Evolutionary conservation across 495 filamentous ascomycete genomes (phyloP), one percentile per base, ranked within the genome.

Genomic region (Podospora anserina): DNA sequence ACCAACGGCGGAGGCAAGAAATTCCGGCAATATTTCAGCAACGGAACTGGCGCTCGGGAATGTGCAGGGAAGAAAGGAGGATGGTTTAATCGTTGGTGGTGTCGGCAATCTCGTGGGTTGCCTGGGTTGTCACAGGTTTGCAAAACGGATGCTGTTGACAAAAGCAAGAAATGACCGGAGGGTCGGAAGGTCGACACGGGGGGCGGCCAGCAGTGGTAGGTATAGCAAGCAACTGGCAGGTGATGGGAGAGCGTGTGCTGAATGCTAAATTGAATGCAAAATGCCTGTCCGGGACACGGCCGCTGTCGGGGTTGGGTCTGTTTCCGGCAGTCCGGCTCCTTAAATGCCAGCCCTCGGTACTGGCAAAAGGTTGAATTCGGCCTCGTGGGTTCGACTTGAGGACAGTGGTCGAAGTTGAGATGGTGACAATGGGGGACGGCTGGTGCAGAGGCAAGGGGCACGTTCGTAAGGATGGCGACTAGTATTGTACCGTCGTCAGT

Each of bases 11-110:
- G 57, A 39, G 60, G 67, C 76, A 73, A 77, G 74, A 77, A 69
- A 59, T 69, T 70, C 68, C 63, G 77, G 77, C 77, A 72, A 72
- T 79, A 76, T 79, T 79, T 72, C 77, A 79, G 77, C 77, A 79
- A 79, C 77, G 68, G 65, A 69, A 72, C 58, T 62, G 65, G 63
- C 73, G 69, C 71, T 74, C 72, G 70, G 57, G 57, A 59, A 18
- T 69, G 64, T 69, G 39, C 39, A 49, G 39, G 39, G 9, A 49
- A 16, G 13, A 16, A 5, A 49, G 39, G 2, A 49, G 15, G 39
- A 11, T 49, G 13, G 5, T 13, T 49, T 49, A 2, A 11, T 18
- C 39, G 39, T 13, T 1, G 5, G 5, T 49, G 39, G 9, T 11
- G 39, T 49, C 39, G 39, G 2, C 39, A 49, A 49, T 16, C 0